Evolutionary conservation across 2,329 filamentous ascomycete genomes (phyloP), one percentile per base, ranked within the genome.

Genomic region (Nemania sp.): DNA sequence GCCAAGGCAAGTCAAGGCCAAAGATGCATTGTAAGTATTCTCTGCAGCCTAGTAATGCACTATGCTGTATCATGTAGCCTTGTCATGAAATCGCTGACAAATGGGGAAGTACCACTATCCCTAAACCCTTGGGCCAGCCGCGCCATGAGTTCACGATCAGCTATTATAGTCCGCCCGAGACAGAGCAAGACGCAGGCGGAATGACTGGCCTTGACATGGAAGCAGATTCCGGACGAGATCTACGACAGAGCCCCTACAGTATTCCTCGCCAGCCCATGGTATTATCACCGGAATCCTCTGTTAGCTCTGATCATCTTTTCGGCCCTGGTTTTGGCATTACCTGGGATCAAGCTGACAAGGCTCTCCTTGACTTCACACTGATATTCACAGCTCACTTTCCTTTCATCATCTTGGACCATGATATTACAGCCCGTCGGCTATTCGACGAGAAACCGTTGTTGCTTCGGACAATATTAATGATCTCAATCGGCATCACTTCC

Each of bases 401-500:
- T 0, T 79, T 77, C 64, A 69, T 79, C 15, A 65, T 69, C 10
- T 58, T 79, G 5, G 68, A 71, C 9, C 69, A 66, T 20, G 64
- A 69, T 29, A 57, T 66, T 15, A 68, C 71, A 2, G 73, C 75
- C 11, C 66, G 68, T 45, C 64, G 69, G 17, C 64, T 80, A 2
- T 68, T 67, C 29, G 51, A 57, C 12, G 68, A 72, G 53, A 78
- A 75, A 52, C 78, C 77, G 0, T 75, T 78, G 40, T 63, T 79
- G 10, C 76, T 79, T 42, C 68, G 76, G 9, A 72, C 72, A 12
- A 66, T 79, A 35, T 72, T 80, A 60, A 69, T 80, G n/a, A 72
- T 70, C 13, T 73, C 76, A 5, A 59, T 71, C 2, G 67, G 68
- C 21, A 57, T 74, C 25, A 69, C 67, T n/a, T 70, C 60, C 62